Base-by-base conservation (phyloP, 768 basidiomycete genomes). In the Cyclocybe cylindracea region DNA sequence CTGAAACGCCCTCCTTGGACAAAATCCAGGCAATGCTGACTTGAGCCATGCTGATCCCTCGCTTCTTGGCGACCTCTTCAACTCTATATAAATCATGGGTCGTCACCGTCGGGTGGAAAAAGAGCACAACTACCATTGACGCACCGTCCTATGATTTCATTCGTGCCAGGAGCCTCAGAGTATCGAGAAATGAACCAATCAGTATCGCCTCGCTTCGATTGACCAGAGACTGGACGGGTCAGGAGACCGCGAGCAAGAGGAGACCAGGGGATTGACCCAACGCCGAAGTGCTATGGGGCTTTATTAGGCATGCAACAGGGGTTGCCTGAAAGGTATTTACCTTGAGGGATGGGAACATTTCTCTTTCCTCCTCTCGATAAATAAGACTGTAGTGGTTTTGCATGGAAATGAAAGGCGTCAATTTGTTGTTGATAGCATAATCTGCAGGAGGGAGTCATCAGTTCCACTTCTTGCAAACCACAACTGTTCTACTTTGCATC, bases 341-440 rank as follows among this genome's bases (percentile, higher is more conserved):
- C 70, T 80, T 81, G 39, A 82, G 64, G 0, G 76, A 78, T 1
- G 85, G 85, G 56, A 83, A 79, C 77, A 83, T 79, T 54, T 82
- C 80, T 0, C 81, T 69, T 54, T 83, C 84, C 62, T 87, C 85
- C 61, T 87, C 85, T 7, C 85, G 71, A 58, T 87, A 87, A 9
- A 82, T 58, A 16, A 84, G 65, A 50, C 65, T 80, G 61, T 86
- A 78, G 56, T 82, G 80, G 58, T 86, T 86, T 67, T 86, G 84
- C 84, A 87, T 84, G 1, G 82, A 80, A 55, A 86, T 80, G 68
- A 86, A 85, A 3, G 78, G 79, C 0, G 79, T 81, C 2, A 82
- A 65, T 6, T 76, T 75, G 66, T 86, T 78, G 38, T 73, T 62
- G 48, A 84, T 78, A 0, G 84, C 84, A 58, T 85, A 85, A 59